These are phyloP conservation scores for Spathaspora hagerdaliae DNA, from an alignment of 805 yeast species.

Conservation along the genomic window DNA sequence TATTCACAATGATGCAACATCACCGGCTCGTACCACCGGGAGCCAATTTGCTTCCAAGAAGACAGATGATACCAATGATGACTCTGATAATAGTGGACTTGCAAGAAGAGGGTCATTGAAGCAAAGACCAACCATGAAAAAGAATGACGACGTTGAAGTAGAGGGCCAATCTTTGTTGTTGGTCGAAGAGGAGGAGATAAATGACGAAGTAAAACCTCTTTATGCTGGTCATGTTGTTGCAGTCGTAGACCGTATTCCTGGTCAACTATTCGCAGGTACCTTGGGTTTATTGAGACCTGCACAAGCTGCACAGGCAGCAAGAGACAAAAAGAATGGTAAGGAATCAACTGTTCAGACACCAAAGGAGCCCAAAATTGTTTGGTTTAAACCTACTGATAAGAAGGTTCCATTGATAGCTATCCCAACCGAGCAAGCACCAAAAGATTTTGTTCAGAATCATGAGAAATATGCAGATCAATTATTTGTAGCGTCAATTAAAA, in stretches of 20 bases:
- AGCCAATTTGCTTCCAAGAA: not conserved
- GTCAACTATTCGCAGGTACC: slow-evolving; percentile 93
- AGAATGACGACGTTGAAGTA: slow-evolving; percentile 97
- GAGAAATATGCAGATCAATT: slow-evolving; percentile 75
- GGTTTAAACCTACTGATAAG: slow-evolving; percentile 98
- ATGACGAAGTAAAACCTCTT: slow-evolving; percentile 86
- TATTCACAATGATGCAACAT: slow-evolving; percentile 76
- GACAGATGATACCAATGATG: slow-evolving; percentile 22
- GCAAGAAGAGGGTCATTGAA: slow-evolving; percentile 83
- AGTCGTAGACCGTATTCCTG: slow-evolving; percentile 94
- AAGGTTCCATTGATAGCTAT: slow-evolving; percentile 97
- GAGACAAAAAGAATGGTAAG: slow-evolving; percentile 45
- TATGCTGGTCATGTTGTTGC: slow-evolving; percentile 99
- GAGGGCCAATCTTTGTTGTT: slow-evolving; percentile 92
- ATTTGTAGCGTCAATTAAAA: slow-evolving; percentile 91
- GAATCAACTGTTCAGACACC: slow-evolving; percentile 44
- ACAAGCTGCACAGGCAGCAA: slow-evolving; percentile 83
- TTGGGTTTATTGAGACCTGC: slow-evolving; percentile 93
- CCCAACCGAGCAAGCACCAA: slow-evolving; percentile 97
- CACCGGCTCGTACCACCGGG: slow-evolving; percentile 20
- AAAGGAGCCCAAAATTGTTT: slow-evolving; percentile 84
- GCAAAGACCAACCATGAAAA: slow-evolving; percentile 95
- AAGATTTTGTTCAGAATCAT: slow-evolving; percentile 89
- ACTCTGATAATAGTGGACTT: slow-evolving; percentile 35
- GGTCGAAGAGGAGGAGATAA: slow-evolving; percentile 93